Evolutionary conservation across 2,329 filamentous ascomycete species (phyloP).

Genomic region (Didymella keratinophila): DNA sequence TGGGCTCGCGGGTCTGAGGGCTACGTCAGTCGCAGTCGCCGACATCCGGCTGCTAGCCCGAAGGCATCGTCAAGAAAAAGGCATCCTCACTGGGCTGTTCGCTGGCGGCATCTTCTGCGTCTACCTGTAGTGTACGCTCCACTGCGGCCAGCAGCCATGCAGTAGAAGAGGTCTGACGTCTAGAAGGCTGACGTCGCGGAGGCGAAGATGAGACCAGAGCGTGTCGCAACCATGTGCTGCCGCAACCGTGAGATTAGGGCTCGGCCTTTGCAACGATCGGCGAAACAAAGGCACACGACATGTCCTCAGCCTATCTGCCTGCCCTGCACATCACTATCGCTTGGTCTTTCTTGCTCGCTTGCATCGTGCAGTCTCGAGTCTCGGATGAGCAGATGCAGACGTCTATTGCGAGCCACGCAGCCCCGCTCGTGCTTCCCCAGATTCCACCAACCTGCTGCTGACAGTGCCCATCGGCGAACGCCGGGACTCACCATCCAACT

Average conservation of each 20-base stretch:
- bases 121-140: neutral
- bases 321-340: neutral
- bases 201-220: constrained; percentile 1
- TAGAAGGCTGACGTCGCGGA: neutral
- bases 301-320: neutral
- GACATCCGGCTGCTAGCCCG: neutral
- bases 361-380: neutral
- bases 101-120: constrained; percentile 47
- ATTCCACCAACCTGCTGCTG: too few relatives aligned
- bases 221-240: constrained; percentile 6
- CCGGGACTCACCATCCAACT: neutral
- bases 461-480: constrained; percentile 2
- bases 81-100: constrained; percentile 40
- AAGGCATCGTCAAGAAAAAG: neutral
- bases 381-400: constrained; percentile 4
- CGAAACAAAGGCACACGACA: constrained; percentile 15
- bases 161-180: neutral
- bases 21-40: constrained; percentile 33
- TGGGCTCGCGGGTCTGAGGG: constrained; percentile 39
- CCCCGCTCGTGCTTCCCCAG: constrained; percentile 17
- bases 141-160: constrained; percentile 22
- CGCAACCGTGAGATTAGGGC: neutral
- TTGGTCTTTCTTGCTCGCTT: neutral
- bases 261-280: constrained; percentile 7
- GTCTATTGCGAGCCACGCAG: neutral